These are phyloP conservation scores for Tetrapisispora fleetii DNA, from an alignment of 805 yeast genomes.

Conservation along the genomic window DNA sequence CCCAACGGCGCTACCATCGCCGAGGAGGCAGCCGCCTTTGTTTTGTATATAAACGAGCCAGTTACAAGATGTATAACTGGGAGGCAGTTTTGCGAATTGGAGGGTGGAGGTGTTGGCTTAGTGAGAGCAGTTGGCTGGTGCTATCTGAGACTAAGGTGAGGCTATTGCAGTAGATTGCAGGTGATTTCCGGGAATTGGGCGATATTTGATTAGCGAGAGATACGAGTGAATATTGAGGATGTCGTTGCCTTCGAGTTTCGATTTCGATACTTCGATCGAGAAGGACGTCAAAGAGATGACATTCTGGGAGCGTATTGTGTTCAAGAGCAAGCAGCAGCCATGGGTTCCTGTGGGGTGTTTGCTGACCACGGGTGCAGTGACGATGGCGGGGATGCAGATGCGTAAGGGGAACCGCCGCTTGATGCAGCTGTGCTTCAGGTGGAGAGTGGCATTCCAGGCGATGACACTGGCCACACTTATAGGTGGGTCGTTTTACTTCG, in stretches of 20 bases:
- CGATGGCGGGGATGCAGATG: constrained; percentile 67
- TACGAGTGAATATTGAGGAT: too few relatives aligned
- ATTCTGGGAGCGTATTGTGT: constrained; percentile 8
- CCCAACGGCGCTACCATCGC: too few relatives aligned
- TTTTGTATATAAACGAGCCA: too few relatives aligned
- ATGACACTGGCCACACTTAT: constrained; percentile 74
- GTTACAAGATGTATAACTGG: too few relatives aligned
- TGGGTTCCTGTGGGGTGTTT: constrained; percentile 76
- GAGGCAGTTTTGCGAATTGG: too few relatives aligned
- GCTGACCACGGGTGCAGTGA: constrained; percentile 72
- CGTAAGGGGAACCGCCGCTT: constrained; percentile 59
- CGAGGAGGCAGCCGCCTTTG: too few relatives aligned
- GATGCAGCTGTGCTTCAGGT: constrained; percentile 81
- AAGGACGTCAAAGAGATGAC: constrained; percentile 3
- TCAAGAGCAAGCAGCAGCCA: constrained; percentile 65
- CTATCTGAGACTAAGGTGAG: too few relatives aligned
- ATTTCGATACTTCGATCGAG: background rate
- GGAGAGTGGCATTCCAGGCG: constrained; percentile 83
- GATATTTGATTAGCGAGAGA: too few relatives aligned
- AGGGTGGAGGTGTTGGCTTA: too few relatives aligned
- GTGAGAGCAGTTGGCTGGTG: too few relatives aligned
- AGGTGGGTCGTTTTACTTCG: constrained; percentile 66
- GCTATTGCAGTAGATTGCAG: too few relatives aligned
- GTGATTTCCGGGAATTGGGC: too few relatives aligned
- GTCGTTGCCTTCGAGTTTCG: constrained; percentile 23